These are phyloP conservation scores for Linnemannia elongata DNA, from an alignment of 192 early-diverging fungal genomes.

Conservation along the genomic window DNA sequence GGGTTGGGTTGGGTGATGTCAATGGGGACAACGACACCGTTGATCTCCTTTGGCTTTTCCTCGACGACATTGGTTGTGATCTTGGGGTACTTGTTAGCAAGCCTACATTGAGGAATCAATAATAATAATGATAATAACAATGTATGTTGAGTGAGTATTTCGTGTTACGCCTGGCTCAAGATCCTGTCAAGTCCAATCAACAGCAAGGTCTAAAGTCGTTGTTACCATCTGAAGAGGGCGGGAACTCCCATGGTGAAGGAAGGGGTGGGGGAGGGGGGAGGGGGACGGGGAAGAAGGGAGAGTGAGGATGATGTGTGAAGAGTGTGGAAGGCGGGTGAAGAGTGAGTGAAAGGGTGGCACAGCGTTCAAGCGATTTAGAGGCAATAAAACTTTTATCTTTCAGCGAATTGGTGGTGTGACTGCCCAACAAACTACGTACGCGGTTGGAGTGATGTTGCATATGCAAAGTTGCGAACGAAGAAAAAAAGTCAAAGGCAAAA, in stretches of 20 bases:
- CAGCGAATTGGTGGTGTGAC: too few relatives aligned
- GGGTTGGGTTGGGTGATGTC: slow-evolving; percentile 92
- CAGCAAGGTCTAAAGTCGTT: background rate
- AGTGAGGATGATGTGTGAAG: background rate
- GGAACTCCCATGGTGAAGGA: slow-evolving; percentile 80
- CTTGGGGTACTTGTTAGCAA: slow-evolving; percentile 82
- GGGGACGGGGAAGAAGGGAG: background rate
- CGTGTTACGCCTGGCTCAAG: background rate
- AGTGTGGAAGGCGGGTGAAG: background rate
- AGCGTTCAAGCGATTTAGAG: background rate
- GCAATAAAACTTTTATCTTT: background rate
- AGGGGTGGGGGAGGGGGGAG: background rate
- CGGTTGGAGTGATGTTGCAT: background rate
- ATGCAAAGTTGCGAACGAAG: background rate
- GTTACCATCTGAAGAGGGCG: slow-evolving; percentile 75
- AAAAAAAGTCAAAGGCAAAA: background rate
- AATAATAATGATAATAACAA: background rate
- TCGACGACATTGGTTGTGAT: slow-evolving; percentile 79
- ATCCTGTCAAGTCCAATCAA: background rate
- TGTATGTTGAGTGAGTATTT: background rate
- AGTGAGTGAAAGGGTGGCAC: background rate
- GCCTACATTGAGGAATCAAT: slow-evolving; percentile 60
- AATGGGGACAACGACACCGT: slow-evolving; percentile 85
- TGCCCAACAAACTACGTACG: background rate
- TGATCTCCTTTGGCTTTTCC: slow-evolving; percentile 74